Conservation (phyloP, 1,284 basidiomycete species). For the Cryptococcus maquisensis region DNA sequence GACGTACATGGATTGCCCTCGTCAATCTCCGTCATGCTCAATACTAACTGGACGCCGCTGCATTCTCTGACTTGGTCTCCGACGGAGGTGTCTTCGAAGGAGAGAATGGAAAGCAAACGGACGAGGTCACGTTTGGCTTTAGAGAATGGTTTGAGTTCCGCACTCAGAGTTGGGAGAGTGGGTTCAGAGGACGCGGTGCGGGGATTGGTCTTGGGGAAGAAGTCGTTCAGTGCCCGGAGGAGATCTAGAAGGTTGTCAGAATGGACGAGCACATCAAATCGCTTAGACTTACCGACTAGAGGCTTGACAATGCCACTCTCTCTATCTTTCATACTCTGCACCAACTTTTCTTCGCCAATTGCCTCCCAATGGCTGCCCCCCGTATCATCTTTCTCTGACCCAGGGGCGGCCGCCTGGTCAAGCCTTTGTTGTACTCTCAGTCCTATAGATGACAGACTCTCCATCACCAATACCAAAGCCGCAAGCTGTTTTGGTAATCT, state of each 20-base stretch:
- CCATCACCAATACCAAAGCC: constrained; percentile 68
- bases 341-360: constrained; percentile 23
- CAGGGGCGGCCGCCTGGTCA: constrained; percentile 1
- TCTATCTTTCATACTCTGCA: constrained; percentile 22
- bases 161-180: constrained; percentile 44
- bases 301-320: constrained; percentile 55
- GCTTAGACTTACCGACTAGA: constrained; percentile 56
- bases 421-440: constrained; percentile 52
- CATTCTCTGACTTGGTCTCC: constrained; percentile 68
- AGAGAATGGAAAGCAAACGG: constrained; percentile 69
- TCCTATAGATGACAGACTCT: constrained; percentile 66
- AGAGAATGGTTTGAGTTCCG: constrained; percentile 59
- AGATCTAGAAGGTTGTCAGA: constrained; percentile 47
- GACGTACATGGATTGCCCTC: constrained; percentile 79
- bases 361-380: constrained; percentile 5
- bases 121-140: constrained; percentile 63
- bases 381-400: background rate
- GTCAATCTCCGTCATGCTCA: constrained; percentile 82
- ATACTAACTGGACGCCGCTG: constrained; percentile 70
- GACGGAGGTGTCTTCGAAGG: constrained; percentile 58
- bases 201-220: constrained; percentile 66
- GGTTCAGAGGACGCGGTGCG: constrained; percentile 13
- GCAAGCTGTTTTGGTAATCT: constrained; percentile 61
- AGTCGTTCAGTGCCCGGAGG: constrained; percentile 62
- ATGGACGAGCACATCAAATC: background rate